Evolutionary conservation across 805 yeast genomes (phyloP).

Genomic region (Lipomyces starkeyi): DNA sequence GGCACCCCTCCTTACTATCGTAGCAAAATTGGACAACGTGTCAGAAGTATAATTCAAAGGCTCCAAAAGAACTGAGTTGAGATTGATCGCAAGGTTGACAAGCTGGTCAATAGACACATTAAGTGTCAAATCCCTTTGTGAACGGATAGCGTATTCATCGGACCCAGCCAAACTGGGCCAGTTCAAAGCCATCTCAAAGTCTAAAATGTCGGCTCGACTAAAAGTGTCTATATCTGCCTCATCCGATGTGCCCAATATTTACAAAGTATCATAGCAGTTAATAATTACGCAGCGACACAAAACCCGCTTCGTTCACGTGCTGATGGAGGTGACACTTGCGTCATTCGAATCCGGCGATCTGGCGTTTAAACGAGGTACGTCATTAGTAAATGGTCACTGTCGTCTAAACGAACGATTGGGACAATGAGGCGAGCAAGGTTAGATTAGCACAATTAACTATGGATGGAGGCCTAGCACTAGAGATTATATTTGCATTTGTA

Average conservation of each 20-base stretch:
- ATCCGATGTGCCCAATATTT: not conserved
- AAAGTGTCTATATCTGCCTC: not conserved
- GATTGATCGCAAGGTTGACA: conserved; percentile 46
- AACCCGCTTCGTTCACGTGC: too few species aligned
- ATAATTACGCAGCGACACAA: not conserved
- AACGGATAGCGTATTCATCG: conserved; percentile 24
- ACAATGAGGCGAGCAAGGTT: too few species aligned
- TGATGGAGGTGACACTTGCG: too few species aligned
- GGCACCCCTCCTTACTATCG: conserved; percentile 48
- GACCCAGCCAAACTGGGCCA: conserved; percentile 20
- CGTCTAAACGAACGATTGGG: too few species aligned
- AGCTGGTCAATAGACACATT: conserved; percentile 46
- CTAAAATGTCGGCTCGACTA: not conserved
- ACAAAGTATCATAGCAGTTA: not conserved
- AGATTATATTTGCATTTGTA: too few species aligned
- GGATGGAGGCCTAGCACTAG: too few species aligned
- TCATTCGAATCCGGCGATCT: too few species aligned
- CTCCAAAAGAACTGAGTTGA: conserved; percentile 44
- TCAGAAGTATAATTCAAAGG: conserved; percentile 44
- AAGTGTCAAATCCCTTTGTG: conserved; percentile 47
- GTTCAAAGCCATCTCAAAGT: conserved; percentile 5
- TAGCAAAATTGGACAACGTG: conserved; percentile 38
- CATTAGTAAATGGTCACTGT: too few species aligned
- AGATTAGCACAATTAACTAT: too few species aligned
- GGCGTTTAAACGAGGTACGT: too few species aligned